phyloP scores from a whole-genome alignment of 2,329 filamentous ascomycete genomes.

The Colletotrichum musae region DNA sequence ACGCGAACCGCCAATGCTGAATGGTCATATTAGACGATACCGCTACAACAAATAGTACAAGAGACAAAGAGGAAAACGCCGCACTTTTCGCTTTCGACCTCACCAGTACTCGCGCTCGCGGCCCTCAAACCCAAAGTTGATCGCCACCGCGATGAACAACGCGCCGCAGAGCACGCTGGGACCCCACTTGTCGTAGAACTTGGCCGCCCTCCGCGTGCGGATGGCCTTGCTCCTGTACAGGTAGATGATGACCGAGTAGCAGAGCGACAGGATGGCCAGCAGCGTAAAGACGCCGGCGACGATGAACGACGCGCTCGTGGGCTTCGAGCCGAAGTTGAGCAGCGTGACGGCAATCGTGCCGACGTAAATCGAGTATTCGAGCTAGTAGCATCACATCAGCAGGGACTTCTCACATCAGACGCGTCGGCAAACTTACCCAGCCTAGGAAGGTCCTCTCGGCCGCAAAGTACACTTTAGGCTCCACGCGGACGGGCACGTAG shows the following conservation, averaged over 20 bases:
- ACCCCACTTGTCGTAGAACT: slow-evolving; percentile 92
- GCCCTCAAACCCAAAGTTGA: slow-evolving; percentile 88
- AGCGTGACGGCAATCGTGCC: slow-evolving; percentile 88
- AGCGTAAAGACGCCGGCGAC: slow-evolving; percentile 86
- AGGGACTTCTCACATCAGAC: slow-evolving; percentile 15
- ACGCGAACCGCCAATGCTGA: slow-evolving; percentile 14
- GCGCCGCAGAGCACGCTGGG: slow-evolving; percentile 82
- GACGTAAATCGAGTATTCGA: slow-evolving; percentile 96
- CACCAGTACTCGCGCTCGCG: slow-evolving; percentile 71
- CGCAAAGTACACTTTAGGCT: slow-evolving; percentile 98
- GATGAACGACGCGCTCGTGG: slow-evolving; percentile 72
- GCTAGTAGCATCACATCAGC: slow-evolving; percentile 61
- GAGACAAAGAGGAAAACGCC: slow-evolving; percentile 7
- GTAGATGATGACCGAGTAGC: slow-evolving; percentile 88
- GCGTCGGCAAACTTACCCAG: slow-evolving; percentile 74
- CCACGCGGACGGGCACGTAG: slow-evolving; percentile 94
- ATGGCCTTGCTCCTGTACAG: slow-evolving; percentile 91
- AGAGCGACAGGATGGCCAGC: slow-evolving; percentile 81
- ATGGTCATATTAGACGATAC: neutral
- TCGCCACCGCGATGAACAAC: slow-evolving; percentile 79
- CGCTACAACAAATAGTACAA: neutral
- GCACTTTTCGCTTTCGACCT: neutral
- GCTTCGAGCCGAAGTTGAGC: slow-evolving; percentile 81
- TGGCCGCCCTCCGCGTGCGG: slow-evolving; percentile 84
- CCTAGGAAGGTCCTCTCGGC: slow-evolving; percentile 96